Evolutionary conservation across 495 filamentous ascomycete genomes (phyloP).

Genomic region (Mytilinidion resinicola): DNA sequence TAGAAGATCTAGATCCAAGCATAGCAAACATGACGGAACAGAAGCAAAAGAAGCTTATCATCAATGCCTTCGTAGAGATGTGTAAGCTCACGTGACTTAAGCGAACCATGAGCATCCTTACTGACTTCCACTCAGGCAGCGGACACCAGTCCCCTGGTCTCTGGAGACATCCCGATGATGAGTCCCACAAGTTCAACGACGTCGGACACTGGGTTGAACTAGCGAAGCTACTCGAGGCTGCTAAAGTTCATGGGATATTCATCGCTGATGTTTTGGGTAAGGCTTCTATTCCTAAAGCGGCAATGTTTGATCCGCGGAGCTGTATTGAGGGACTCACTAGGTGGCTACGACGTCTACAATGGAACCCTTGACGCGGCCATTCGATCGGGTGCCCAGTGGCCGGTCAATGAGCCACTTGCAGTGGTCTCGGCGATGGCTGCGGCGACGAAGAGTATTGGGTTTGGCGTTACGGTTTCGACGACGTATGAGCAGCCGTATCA

Average conservation of each 20-base stretch:
- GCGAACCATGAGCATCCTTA: too few relatives aligned
- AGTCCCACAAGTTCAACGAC: conserved; percentile 48
- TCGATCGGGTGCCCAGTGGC: conserved; percentile 59
- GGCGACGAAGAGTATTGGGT: conserved; percentile 58
- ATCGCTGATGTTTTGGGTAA: conserved; percentile 48
- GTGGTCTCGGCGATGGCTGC: conserved; percentile 37
- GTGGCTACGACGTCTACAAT: conserved; percentile 63
- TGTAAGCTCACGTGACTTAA: conserved; percentile 25
- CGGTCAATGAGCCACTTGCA: conserved; percentile 46
- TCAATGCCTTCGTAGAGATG: conserved; percentile 61
- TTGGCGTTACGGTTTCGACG: conserved; percentile 61
- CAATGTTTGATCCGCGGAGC: too few relatives aligned
- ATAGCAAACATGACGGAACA: background rate
- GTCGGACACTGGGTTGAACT: conserved; percentile 51
- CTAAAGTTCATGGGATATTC: conserved; percentile 58
- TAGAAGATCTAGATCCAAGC: background rate
- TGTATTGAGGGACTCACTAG: too few relatives aligned
- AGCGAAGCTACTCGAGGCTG: conserved; percentile 51
- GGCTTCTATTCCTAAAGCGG: background rate
- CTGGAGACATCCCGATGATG: conserved; percentile 52
- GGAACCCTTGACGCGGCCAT: conserved; percentile 50
- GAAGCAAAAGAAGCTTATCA: conserved; percentile 49
- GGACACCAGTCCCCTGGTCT: conserved; percentile 61
- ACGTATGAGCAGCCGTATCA: conserved; percentile 69
- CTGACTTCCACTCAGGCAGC: background rate